Base-by-base conservation (phyloP, 2,329 filamentous ascomycete species). In the Curvularia hawaiiensis region DNA sequence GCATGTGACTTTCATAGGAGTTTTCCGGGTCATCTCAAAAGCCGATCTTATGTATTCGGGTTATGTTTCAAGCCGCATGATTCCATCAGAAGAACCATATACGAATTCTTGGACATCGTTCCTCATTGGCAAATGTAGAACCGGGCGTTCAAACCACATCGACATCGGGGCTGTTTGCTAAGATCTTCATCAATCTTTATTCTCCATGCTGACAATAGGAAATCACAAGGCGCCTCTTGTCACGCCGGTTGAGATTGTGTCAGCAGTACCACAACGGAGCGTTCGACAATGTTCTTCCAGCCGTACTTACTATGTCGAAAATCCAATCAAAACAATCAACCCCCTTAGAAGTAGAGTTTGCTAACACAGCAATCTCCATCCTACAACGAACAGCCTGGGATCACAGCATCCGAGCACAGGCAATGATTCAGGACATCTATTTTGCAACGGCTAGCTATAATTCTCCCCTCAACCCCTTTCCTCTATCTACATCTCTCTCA, bases 121-220 rank as follows among this genome's bases (percentile, higher is more conserved):
- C 16, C 49, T 11, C 4, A 31, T 28, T 45, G 12, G 28, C 20
- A 11, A 28, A 28, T 35, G 26, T 12, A 28, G 31, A 54, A 4
- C 20, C 16, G 3, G 39, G 30, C 16, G 45, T 4, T 16, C 24
- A 9, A 3, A 6, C 5, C 11, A 16, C 20, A 7, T 11, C 24
- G 20, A 22, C 20, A 8, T 4, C n/a, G 14, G 12, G 14, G 4
- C n/a, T 16, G 4, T 35, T 35, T 35, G 12, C 33, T 14, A 3
- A 6, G 12, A 16, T 16, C 30, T 55, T 59, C 14, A 50, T 56
- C 45, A 74, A 9, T 66, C 69, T 45, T 70, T 66, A 1, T 70
- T 75, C 48, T 69, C 72, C 26, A 88, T 90, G 83, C 77, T 90
- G 41, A 88, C 88, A 0, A 84, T 85, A 11, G 61, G 67, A 39